Conservation (phyloP, 140 eudicot species). For the Oenanthe javanica region DNA sequence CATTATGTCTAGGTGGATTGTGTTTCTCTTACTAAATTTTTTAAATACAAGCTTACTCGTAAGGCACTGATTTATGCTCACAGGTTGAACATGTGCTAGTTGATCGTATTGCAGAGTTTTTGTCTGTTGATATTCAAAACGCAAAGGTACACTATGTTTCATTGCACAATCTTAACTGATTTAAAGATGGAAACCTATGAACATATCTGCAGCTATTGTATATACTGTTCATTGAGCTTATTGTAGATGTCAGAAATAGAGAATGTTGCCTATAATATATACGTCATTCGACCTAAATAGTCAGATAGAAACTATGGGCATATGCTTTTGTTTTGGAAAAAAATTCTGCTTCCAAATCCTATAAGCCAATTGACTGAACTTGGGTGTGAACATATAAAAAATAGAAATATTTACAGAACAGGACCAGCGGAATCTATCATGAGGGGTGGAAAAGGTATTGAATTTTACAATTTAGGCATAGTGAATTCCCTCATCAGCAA, state of each 20-base stretch:
- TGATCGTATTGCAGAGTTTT: slow-evolving; percentile 72
- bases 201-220: not conserved
- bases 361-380: not conserved
- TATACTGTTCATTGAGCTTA: not conserved
- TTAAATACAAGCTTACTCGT: not conserved
- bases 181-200: not conserved
- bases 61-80: slow-evolving; percentile 10
- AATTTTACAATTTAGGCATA: not conserved
- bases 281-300: not conserved
- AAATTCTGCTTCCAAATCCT: not conserved
- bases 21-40: not conserved
- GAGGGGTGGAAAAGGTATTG: not conserved
- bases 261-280: not conserved
- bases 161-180: not conserved
- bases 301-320: not conserved
- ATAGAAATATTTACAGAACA: not conserved
- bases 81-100: slow-evolving; percentile 96
- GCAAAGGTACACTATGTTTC: slow-evolving; percentile 52
- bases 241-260: not conserved
- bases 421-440: not conserved
- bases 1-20: not conserved
- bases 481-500: not conserved
- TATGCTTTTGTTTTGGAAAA: not conserved
- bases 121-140: slow-evolving; percentile 83
- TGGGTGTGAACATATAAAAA: not conserved